Evolutionary conservation across 164 flowering plant genomes (phyloP), one percentile per base, ranked within the genome.

Genomic region (Tinospora cordifolia): DNA sequence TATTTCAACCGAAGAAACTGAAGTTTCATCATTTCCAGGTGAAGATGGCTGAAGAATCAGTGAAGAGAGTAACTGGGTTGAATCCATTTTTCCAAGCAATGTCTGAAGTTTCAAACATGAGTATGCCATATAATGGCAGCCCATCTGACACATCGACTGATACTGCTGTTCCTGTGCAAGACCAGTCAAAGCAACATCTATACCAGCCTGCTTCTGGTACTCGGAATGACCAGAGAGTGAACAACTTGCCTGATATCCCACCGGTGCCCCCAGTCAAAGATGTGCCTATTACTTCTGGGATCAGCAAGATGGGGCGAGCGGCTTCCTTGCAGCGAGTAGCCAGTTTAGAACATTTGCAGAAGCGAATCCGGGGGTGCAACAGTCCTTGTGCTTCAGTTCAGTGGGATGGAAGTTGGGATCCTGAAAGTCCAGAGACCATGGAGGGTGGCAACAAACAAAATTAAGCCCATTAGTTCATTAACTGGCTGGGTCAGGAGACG

Each of bases 301-400:
- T 75, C 58, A 79, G 65, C 79, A 89, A 87, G 82, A 83, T 84
- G 65, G 89, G 79, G 38, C 75, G 89, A 78, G 83, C 93, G 8
- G 73, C 80, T 65, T 89, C 97, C 44, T 74, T 90, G 90, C 98
- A 86, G 73, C 80, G 97, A 69, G 97, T 89, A 51, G 92, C 97
- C 59, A 93, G 98, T 84, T 86, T 93, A 84, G 95, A 90, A 72
- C 93, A 87, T 79, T 77, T 93, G 79, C 97, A 90, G 82, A 89
- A 93, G 75, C 87, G 87, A 58, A 88, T 93, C 66, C 82, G 92
- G 59, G 93, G 89, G 13, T 83, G 66, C 13, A 57, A 65, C 49
- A 77, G 72, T 69, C 59, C 84, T 5, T 30, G 69, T 72, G 80
- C 76, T 1, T 75, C 78, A 66, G 66, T 77, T 72, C 70, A 78